Evolutionary conservation across 257 asterid species (phyloP).

Genomic region (Nyctanthes arbortristis): DNA sequence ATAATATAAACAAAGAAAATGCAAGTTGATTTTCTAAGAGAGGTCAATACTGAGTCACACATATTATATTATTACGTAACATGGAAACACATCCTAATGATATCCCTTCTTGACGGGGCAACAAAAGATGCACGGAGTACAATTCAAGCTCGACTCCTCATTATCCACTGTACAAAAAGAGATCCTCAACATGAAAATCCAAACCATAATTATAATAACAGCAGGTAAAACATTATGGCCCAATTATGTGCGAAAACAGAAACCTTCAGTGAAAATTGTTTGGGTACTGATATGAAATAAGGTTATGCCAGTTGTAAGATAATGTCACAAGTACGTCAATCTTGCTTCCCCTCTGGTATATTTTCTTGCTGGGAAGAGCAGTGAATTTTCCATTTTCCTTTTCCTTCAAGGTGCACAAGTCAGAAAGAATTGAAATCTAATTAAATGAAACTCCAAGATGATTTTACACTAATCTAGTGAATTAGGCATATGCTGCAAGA

Average conservation of each 20-base stretch:
- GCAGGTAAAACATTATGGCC: not conserved
- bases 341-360: not conserved
- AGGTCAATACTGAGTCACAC: not conserved
- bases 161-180: not conserved
- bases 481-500: not conserved
- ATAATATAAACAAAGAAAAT: not conserved
- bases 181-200: not conserved
- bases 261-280: not conserved
- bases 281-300: too few species aligned
- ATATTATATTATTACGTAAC: not conserved
- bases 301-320: not conserved
- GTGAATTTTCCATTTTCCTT: too few species aligned
- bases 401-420: not conserved
- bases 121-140: not conserved
- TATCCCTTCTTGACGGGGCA: not conserved
- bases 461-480: not conserved
- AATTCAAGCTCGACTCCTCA: not conserved
- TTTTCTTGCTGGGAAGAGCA: too few species aligned
- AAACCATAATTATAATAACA: not conserved
- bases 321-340: not conserved
- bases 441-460: not conserved
- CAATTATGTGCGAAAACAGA: not conserved
- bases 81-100: not conserved
- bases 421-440: not conserved
- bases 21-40: constrained; percentile 7